Evolutionary conservation across 2,329 filamentous ascomycete genomes (phyloP), one percentile per base, ranked within the genome.

Genomic region (Alternaria atra): DNA sequence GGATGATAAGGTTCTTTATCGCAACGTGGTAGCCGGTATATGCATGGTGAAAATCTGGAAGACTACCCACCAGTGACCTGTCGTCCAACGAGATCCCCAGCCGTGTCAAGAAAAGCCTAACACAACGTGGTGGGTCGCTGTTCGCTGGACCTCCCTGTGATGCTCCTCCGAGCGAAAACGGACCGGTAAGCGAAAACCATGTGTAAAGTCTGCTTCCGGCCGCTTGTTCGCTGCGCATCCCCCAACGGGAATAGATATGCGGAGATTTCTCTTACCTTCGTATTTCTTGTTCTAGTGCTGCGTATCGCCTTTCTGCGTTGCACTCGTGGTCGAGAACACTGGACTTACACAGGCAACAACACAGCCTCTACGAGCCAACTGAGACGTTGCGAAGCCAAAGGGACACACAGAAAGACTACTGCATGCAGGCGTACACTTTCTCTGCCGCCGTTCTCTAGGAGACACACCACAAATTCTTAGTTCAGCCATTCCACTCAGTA

Each of bases 1-100:
- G 64, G 52, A 64, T 60, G 69, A 67, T 68, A 72, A 67, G 62
- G 39, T 27, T 30, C 54, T 59, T 64, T 71, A 70, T 71, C 65
- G 65, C 61, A 68, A 64, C 64, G 64, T 72, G 64, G 63, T 51
- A 51, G 56, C 52, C 60, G 47, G 55, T 58, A 58, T 60, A 63
- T 68, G 68, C 69, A 67, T 35, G 46, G 53, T 59, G 60, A 68
- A 68, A 69, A 67, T 60, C 63, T 66, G 25, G 54, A 55, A 56
- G 35, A 30, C 39, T 35, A 50, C 52, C 66, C 59, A 48, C 69
- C 66, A 67, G 44, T 66, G 58, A 39, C 52, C 30, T 46, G 53
- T 61, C 43, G 46, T 37, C 35, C 51, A 59, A 40, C 25, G n/a
- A 23, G 32, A 34, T 44, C 57, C 57, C 57, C 50, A 52, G 50